Conservation (phyloP, 1,139 yeast genomes). For the Sugiyamaella japonica region DNA sequence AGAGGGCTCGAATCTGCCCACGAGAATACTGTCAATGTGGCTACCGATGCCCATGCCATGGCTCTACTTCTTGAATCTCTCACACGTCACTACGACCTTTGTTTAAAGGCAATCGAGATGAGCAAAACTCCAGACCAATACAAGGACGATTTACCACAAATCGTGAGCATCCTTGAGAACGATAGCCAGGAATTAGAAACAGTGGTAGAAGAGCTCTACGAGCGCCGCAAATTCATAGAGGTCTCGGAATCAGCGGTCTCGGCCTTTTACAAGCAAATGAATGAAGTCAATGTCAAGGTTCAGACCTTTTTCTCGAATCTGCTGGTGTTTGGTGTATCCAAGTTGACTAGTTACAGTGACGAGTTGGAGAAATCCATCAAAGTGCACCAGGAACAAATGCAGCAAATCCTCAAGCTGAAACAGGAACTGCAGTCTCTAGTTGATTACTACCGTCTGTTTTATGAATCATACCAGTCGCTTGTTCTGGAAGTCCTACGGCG, state of each 20-base stretch:
- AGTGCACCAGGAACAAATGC: constrained; percentile 24
- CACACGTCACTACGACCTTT: constrained; percentile 82
- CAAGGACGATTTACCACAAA: constrained; percentile 31
- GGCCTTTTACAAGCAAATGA: constrained; percentile 28
- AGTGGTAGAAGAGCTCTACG: constrained; percentile 39
- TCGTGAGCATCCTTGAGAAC: constrained; percentile 38
- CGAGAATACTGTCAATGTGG: constrained; percentile 32
- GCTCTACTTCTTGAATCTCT: constrained; percentile 68
- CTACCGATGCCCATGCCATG: constrained; percentile 61
- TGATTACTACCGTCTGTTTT: constrained; percentile 52
- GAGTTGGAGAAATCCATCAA: constrained; percentile 23
- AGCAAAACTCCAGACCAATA: constrained; percentile 23
- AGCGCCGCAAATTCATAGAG: constrained; percentile 33
- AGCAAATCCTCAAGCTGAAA: constrained; percentile 35
- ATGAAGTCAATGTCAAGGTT: constrained; percentile 25
- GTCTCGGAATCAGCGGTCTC: constrained; percentile 29
- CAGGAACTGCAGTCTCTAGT: constrained; percentile 40
- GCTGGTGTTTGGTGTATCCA: constrained; percentile 30
- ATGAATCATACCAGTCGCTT: constrained; percentile 50
- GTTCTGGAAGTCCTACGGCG: constrained; percentile 55
- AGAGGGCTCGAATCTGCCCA: constrained; percentile 32
- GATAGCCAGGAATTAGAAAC: constrained; percentile 45
- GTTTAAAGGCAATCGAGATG: constrained; percentile 44
- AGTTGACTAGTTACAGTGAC: constrained; percentile 27
- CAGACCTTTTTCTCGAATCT: constrained; percentile 28